Evolutionary conservation across 257 asterid species (phyloP).

Genomic region (Solanum peruvianum): DNA sequence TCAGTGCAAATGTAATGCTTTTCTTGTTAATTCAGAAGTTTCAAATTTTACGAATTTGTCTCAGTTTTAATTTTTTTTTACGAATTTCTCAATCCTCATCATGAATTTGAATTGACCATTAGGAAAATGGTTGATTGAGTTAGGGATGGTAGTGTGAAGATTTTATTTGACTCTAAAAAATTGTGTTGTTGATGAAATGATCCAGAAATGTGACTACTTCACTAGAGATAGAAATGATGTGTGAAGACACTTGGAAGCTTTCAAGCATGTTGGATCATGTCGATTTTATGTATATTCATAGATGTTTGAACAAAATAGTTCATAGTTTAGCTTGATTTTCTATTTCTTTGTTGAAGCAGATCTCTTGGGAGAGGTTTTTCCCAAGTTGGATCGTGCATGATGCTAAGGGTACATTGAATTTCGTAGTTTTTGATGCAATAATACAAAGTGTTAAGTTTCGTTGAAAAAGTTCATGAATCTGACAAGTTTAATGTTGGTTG

Average conservation of each 20-base stretch:
- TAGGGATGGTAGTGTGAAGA: neutral
- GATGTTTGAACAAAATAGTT: neutral
- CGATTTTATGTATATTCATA: too few relatives aligned
- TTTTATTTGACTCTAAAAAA: neutral
- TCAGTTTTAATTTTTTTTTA: neutral
- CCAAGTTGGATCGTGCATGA: neutral
- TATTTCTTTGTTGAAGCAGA: too few relatives aligned
- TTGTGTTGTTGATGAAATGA: neutral
- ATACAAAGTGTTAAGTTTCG: neutral
- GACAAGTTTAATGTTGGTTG: neutral
- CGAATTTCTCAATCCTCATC: neutral
- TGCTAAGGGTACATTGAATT: neutral
- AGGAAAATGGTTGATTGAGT: neutral
- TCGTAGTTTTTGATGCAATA: neutral
- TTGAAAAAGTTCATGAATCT: neutral
- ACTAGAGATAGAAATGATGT: neutral
- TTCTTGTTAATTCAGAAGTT: neutral
- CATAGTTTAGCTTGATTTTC: neutral
- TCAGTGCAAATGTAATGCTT: neutral
- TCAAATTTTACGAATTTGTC: neutral
- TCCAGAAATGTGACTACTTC: neutral
- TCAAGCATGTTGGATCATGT: neutral
- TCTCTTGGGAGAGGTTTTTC: neutral
- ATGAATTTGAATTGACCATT: neutral
- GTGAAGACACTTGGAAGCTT: neutral